Evolutionary conservation across 208 protist species (phyloP), one percentile per base, ranked within the genome.

Genomic region (Acanthamoeba healyi): DNA sequence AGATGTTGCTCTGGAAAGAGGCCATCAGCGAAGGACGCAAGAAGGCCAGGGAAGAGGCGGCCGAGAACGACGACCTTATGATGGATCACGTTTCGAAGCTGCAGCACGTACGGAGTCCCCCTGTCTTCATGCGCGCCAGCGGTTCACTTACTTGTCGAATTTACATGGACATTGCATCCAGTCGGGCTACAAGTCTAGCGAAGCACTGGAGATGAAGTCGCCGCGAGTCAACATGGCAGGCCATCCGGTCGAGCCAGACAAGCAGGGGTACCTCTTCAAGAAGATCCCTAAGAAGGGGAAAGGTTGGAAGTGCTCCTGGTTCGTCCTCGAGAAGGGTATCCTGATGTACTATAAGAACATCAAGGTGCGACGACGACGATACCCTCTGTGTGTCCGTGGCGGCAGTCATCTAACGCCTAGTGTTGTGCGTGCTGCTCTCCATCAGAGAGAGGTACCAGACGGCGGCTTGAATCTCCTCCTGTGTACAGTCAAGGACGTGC

Each of bases 301-400:
- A 38, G 88, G 65, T 32, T 93, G 88, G 88, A 93, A 93, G 88
- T 81, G 88, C 29, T 79, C 63, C 63, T 93, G 88, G 88, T 93
- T 93, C 49, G 88, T 93, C 63, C 56, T 93, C 49, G 63, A 93
- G 65, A 79, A 51, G 44, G 88, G 88, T 24, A 72, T 81, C 44
- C 63, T 93, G 36, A 61, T 93, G 38, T 81, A 93, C 44, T 93
- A 93, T 42, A 72, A 61, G 44, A 79, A 81, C 88, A 51, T 91
- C 56, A 91, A 72, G 84, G 84, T 91, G 9, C 22, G 4, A 6
- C 14, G 17, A 1, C 40, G 6, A n/a, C 24, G 15, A 26, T 58
- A 4, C 6, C 26, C 44, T 26, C 6, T 58, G 54, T 32, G 5
- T 79, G 32, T 67, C n/a, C n/a, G n/a, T 67, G n/a, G n/a, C n/a